Percentiles rank a stretch among this genome's conserved stretches.
Conservation (phyloP, 139 green algal species). For the Picochlorum sp. region DNA sequence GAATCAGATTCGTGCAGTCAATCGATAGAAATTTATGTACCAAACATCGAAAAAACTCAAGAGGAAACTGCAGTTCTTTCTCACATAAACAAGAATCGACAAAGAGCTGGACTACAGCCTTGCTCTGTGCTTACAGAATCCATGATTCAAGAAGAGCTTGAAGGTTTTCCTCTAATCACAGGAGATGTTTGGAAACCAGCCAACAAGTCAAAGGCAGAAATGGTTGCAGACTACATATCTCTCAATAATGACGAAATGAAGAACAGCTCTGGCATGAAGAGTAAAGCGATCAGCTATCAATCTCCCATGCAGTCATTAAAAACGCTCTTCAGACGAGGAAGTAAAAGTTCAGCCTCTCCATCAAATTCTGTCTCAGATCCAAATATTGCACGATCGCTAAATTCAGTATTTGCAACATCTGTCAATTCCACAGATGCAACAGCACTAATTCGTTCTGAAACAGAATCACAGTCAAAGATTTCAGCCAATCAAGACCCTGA, state of each 20-base stretch:
- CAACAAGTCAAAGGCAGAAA: slow-evolving; percentile 37
- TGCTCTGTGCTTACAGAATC: neutral
- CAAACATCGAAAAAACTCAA: too few relatives aligned
- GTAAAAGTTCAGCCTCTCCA: slow-evolving; percentile 1
- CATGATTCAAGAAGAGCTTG: slow-evolving; percentile 4
- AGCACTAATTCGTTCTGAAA: neutral
- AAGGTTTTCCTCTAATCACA: slow-evolving; percentile 16
- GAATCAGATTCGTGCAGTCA: too few relatives aligned
- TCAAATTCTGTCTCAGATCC: neutral
- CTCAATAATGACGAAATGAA: neutral
- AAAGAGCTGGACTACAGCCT: neutral
- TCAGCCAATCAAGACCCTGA: too few relatives aligned
- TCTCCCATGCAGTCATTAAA: neutral
- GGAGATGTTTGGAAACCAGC: slow-evolving; percentile 20
- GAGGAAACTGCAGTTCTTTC: neutral
- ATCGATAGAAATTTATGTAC: too few relatives aligned
- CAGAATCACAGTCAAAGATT: too few relatives aligned
- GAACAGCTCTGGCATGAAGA: neutral
- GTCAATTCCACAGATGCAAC: neutral
- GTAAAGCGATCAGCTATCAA: neutral
- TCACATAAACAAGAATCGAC: slow-evolving; percentile 27
- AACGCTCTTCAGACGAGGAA: neutral
- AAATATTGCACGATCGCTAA: too few relatives aligned
- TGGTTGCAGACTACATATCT: slow-evolving; percentile 38
- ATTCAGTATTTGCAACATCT: neutral